A percentile compares a stretch with the other conserved stretches of the same genome.
phyloP scores from a whole-genome alignment of 208 protist genomes.

The Balamuthia mandrillaris region DNA sequence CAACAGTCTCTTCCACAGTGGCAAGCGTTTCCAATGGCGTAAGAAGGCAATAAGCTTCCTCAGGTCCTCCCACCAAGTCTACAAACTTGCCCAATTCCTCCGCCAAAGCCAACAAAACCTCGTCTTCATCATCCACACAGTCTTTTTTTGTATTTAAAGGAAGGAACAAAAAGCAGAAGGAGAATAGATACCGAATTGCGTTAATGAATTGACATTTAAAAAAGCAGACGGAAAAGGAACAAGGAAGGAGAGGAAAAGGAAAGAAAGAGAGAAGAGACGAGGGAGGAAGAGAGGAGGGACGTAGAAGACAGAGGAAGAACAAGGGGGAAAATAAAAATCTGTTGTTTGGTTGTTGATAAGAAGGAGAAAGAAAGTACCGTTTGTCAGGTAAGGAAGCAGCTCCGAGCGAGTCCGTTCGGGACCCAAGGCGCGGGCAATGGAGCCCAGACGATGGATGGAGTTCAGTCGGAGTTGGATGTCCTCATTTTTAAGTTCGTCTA shows the following conservation, averaged over 20 bases:
- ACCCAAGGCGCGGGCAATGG: slow-evolving; percentile 93
- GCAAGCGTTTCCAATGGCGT: slow-evolving; percentile 90
- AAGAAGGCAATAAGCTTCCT: slow-evolving; percentile 84
- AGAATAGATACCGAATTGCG: background rate
- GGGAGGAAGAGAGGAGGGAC: background rate
- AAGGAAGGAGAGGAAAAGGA: background rate
- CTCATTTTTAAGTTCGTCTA: slow-evolving; percentile 92
- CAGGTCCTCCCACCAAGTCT: slow-evolving; percentile 89
- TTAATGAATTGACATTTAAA: background rate
- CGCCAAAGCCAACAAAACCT: slow-evolving; percentile 94
- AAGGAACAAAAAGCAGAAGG: too few species aligned
- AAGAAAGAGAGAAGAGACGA: too few species aligned
- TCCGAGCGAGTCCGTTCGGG: slow-evolving; percentile 91
- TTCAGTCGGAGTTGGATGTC: slow-evolving; percentile 92
- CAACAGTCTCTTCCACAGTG: slow-evolving; percentile 92
- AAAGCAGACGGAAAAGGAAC: background rate
- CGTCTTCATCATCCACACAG: slow-evolving; percentile 96
- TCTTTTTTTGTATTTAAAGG: slow-evolving; percentile 40
- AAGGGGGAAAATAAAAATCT: background rate
- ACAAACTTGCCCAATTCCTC: slow-evolving; percentile 95
- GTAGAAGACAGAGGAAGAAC: background rate
- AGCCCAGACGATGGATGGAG: slow-evolving; percentile 91
- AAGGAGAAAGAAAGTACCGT: slow-evolving; percentile 70
- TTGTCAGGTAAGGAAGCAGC: slow-evolving; percentile 92
- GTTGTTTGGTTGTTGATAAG: slow-evolving; percentile 17